phyloP scores from a whole-genome alignment of 805 yeast species.

The Barnettozyma siamensis region DNA sequence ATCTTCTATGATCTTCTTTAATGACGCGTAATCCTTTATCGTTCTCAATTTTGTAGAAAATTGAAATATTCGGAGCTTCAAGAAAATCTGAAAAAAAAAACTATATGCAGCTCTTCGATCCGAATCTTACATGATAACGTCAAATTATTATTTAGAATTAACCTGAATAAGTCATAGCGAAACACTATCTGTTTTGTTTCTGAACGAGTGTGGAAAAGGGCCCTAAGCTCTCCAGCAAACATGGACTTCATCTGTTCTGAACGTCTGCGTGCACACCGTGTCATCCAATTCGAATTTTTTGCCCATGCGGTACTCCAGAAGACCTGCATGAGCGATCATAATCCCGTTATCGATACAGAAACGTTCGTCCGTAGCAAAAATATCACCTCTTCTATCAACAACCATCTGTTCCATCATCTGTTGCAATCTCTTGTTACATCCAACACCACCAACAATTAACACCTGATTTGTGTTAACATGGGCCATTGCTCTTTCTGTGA shows the following conservation, averaged over 20 bases:
- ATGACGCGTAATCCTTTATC: background rate
- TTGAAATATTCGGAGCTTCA: background rate
- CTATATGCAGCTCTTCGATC: too few species aligned
- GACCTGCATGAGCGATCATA: conserved; percentile 98
- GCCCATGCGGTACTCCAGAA: conserved; percentile 81
- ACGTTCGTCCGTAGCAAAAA: conserved; percentile 92
- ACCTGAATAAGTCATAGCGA: too few species aligned
- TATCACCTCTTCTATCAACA: conserved; percentile 77
- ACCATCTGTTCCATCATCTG: conserved; percentile 98
- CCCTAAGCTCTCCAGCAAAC: conserved; percentile 79
- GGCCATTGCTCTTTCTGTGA: conserved; percentile 98
- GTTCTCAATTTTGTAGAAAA: background rate
- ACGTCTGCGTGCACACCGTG: conserved; percentile 88
- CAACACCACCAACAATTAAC: conserved; percentile 97
- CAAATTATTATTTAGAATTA: too few species aligned
- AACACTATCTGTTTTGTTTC: too few species aligned
- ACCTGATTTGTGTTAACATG: conserved; percentile 89
- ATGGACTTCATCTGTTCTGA: conserved; percentile 89
- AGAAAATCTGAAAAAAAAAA: too few species aligned
- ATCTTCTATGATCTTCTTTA: too few species aligned
- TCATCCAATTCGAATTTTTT: conserved; percentile 49
- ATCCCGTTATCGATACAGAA: conserved; percentile 98
- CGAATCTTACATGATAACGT: too few species aligned
- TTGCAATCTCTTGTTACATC: conserved; percentile 86
- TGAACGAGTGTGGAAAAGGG: too few species aligned